Evolutionary conservation across 2,329 filamentous ascomycete species (phyloP).

Genomic region (Monilinia polystroma): DNA sequence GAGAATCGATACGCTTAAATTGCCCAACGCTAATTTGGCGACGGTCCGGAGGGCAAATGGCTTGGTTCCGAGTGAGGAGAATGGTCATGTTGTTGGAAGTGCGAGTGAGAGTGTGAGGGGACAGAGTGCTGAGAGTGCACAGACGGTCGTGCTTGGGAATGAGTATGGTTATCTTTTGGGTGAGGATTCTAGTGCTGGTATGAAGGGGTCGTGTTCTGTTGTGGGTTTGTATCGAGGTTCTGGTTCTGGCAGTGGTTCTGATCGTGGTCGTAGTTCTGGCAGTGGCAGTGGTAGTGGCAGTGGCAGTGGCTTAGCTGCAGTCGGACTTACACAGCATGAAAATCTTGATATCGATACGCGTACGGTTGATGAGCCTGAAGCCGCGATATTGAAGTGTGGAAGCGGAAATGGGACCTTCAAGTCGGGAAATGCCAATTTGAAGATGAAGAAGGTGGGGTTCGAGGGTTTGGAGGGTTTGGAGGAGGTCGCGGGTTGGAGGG

Average conservation of each 20-base stretch:
- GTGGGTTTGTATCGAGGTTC: too few species aligned
- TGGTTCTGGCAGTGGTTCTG: not conserved
- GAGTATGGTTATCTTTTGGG: not conserved
- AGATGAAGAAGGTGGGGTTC: not conserved
- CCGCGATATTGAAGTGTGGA: not conserved
- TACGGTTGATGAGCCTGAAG: not conserved
- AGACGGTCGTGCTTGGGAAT: constrained; percentile 13
- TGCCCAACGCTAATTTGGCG: constrained; percentile 5
- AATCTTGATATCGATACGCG: constrained; percentile 8
- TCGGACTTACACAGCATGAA: not conserved
- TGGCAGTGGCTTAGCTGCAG: not conserved
- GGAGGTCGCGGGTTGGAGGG: not conserved
- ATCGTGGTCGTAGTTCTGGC: not conserved
- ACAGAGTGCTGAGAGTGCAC: not conserved
- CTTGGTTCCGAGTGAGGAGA: not conserved
- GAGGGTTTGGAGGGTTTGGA: not conserved
- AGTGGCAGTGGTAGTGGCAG: not conserved
- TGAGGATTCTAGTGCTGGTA: not conserved
- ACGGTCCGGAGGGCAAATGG: constrained; percentile 18
- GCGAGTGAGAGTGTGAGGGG: not conserved
- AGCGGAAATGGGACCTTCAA: not conserved
- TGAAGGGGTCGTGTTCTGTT: too few species aligned
- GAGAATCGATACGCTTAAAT: constrained; percentile 16
- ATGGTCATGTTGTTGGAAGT: not conserved
- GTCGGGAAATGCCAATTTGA: not conserved